A percentile compares a stretch with the other conserved stretches of the same genome.
These are phyloP conservation scores for Phylloporus arenicola DNA, from an alignment of 768 basidiomycete genomes.

Conservation along the genomic window DNA sequence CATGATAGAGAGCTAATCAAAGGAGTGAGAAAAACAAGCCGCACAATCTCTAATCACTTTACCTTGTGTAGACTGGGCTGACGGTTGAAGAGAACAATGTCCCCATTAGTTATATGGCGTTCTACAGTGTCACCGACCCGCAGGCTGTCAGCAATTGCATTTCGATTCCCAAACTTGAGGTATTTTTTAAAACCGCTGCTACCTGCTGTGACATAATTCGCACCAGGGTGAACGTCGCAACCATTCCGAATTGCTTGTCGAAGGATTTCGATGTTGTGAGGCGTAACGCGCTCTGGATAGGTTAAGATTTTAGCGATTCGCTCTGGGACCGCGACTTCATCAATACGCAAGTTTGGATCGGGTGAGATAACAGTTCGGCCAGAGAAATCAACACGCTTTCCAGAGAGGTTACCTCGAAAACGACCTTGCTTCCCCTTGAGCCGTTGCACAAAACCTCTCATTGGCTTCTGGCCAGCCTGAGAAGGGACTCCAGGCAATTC, in stretches of 20 bases:
- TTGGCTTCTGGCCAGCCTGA: constrained; percentile 86
- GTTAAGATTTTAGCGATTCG: constrained; percentile 92
- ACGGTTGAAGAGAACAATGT: constrained; percentile 96
- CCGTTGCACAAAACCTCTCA: constrained; percentile 95
- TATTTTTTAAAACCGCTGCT: constrained; percentile 82
- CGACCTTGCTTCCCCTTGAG: constrained; percentile 99
- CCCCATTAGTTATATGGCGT: constrained; percentile 90
- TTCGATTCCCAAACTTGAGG: constrained; percentile 79
- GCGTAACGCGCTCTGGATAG: constrained; percentile 92
- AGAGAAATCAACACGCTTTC: constrained; percentile 98
- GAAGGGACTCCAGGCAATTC: constrained; percentile 91
- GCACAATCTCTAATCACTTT: constrained; percentile 3
- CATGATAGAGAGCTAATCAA: constrained; percentile 88
- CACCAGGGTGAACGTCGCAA: constrained; percentile 87
- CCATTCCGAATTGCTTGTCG: constrained; percentile 82
- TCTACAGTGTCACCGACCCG: constrained; percentile 90
- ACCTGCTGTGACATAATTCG: constrained; percentile 85
- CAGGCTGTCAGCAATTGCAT: constrained; percentile 74
- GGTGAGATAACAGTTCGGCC: constrained; percentile 98
- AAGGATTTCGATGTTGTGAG: constrained; percentile 79
- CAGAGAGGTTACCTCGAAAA: constrained; percentile 95
- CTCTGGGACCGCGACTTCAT: constrained; percentile 96
- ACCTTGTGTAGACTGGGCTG: constrained; percentile 98
- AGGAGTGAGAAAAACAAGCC: constrained; percentile 2
- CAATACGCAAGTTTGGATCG: constrained; percentile 97